Evolutionary conservation across 148 eudicot species (phyloP).

Genomic region (Chenopodium formosanum): DNA sequence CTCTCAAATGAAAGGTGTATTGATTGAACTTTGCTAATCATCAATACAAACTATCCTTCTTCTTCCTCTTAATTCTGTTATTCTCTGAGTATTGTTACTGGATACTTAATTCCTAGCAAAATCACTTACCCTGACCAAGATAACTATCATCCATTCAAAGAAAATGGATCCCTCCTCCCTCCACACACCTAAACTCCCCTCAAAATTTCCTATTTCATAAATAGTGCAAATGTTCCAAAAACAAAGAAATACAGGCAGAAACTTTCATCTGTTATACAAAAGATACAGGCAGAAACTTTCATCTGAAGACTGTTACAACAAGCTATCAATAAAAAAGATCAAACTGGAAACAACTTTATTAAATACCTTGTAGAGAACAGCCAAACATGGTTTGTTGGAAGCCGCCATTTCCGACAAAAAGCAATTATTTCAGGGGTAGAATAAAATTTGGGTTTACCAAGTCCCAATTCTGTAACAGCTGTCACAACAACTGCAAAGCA

Average conservation of each 20-base stretch:
- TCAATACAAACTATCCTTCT: too few relatives aligned
- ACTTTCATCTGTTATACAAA: not conserved
- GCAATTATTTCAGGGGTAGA: constrained; percentile 90
- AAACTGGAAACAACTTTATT: not conserved
- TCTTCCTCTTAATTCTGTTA: too few relatives aligned
- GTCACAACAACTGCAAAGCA: constrained; percentile 79
- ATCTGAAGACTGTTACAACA: not conserved
- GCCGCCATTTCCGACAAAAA: constrained; percentile 90
- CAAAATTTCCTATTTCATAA: not conserved
- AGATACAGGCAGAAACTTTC: not conserved
- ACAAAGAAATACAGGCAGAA: not conserved
- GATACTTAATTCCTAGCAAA: too few relatives aligned
- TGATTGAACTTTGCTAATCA: too few relatives aligned
- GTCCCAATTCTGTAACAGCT: constrained; percentile 82
- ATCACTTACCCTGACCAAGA: not conserved
- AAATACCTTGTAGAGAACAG: constrained; percentile 86
- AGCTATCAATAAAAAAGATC: not conserved
- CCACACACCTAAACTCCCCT: not conserved
- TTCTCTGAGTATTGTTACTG: too few relatives aligned
- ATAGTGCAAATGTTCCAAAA: not conserved
- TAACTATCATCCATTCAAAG: not conserved
- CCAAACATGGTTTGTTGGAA: constrained; percentile 96
- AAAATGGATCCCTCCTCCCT: not conserved
- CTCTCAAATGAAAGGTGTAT: too few relatives aligned
- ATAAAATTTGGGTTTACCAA: constrained; percentile 84